These are phyloP conservation scores for Globisporangium recalcitrans DNA, from an alignment of 352 stramenopile species.

Conservation along the genomic window DNA sequence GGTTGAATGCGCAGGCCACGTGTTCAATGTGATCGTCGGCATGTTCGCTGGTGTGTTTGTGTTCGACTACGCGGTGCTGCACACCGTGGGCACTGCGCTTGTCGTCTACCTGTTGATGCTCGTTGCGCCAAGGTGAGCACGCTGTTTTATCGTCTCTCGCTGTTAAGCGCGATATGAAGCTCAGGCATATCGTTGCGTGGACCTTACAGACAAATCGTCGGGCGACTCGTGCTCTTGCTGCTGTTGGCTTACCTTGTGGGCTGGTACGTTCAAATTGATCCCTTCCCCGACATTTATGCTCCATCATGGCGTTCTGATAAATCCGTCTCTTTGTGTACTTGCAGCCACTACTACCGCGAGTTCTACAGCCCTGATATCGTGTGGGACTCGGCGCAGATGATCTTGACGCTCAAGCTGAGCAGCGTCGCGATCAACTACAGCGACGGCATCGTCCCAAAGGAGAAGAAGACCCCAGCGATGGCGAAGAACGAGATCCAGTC, in stretches of 20 bases:
- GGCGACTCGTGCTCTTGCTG: slow-evolving; percentile 52
- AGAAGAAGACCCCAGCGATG: slow-evolving; percentile 72
- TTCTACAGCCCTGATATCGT: slow-evolving; percentile 76
- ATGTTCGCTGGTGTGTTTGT: slow-evolving; percentile 68
- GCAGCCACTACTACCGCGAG: slow-evolving; percentile 82
- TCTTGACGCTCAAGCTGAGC: slow-evolving; percentile 80
- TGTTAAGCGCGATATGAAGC: background rate
- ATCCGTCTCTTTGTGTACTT: background rate
- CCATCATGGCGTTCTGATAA: background rate
- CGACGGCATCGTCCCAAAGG: slow-evolving; percentile 56
- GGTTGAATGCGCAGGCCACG: slow-evolving; percentile 37
- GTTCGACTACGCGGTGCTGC: slow-evolving; percentile 73
- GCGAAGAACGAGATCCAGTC: slow-evolving; percentile 68
- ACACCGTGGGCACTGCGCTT: slow-evolving; percentile 55
- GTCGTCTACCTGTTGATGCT: slow-evolving; percentile 70
- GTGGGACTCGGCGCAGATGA: slow-evolving; percentile 85
- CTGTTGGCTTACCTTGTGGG: slow-evolving; percentile 66
- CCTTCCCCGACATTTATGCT: background rate
- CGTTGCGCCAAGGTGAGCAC: slow-evolving; percentile 43
- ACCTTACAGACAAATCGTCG: slow-evolving; percentile 47
- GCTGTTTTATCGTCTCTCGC: background rate
- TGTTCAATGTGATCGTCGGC: slow-evolving; percentile 65
- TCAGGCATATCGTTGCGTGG: background rate
- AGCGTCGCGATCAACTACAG: slow-evolving; percentile 81
- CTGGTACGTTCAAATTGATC: slow-evolving; percentile 27